Evolutionary conservation across 306 rosid species (phyloP).

Genomic region (Trifolium subterraneum): DNA sequence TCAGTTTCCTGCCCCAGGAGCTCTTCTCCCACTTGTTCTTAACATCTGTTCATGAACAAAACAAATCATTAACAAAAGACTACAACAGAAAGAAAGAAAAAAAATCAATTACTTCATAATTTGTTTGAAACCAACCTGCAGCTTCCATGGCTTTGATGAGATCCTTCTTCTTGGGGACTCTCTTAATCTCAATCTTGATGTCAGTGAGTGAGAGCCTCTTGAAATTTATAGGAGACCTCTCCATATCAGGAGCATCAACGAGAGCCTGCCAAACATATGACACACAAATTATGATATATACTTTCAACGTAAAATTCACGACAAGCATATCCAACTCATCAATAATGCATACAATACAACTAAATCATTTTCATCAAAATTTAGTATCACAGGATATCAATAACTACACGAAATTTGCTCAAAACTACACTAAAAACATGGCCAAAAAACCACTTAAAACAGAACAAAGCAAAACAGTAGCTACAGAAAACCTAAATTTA

Average conservation of each 20-base stretch:
- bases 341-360: neutral
- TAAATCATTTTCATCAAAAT: neutral
- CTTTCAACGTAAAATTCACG: neutral
- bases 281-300: neutral
- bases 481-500: no score
- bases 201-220: constrained; percentile 96
- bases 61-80: neutral
- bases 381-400: neutral
- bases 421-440: no score
- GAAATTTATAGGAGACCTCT: constrained; percentile 76
- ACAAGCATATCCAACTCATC: neutral
- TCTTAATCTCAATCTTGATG: constrained; percentile 86
- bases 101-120: neutral
- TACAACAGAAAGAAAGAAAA: neutral
- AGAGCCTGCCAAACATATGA: constrained; percentile 58
- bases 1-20: constrained; percentile 93
- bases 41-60: constrained; percentile 57
- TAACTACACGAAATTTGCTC: no score
- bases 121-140: constrained; percentile 54
- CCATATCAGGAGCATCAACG: constrained; percentile 94
- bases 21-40: constrained; percentile 97
- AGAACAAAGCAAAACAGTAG: no score
- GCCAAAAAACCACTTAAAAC: no score
- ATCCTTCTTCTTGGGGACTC: constrained; percentile 91
- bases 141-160: constrained; percentile 88